Base-by-base conservation (phyloP, 2,329 filamentous ascomycete species). In the Ophiocordyceps polyrhachis-furcata region DNA sequence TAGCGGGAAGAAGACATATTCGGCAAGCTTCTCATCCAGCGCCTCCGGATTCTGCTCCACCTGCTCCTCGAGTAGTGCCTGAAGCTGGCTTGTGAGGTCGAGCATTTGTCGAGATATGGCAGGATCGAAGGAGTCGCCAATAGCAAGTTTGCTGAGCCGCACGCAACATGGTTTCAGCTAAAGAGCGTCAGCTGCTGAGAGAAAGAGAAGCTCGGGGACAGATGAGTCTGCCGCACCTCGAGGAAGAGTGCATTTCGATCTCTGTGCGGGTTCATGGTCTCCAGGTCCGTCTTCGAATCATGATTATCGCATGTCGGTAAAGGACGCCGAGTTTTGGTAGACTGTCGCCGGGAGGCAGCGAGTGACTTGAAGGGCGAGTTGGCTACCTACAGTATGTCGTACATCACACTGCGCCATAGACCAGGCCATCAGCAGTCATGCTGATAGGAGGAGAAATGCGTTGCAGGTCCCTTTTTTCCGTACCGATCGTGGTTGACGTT, bases 1-100 rank as follows among this genome's bases (percentile, higher is more conserved):
- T 0, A 98, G 67, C 0, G 91, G 91, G 49, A 95, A 94, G 67
- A 96, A 96, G 55, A 83, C 74, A 67, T 96, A 98, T 65, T 95
- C 88, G 14, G 88, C 86, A 17, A 96, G 66, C 58, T 87, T 89
- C 44, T 79, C 72, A 58, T 95, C 85, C 17, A 96, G 60, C 0
- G 66, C 64, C 2, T 64, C 57, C 3, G 66, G 59, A 49, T 75
- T 67, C 21, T 54, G 55, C 40, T 58, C 54, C 25, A 64, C 52
- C 52, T 70, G 70, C 29, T 57, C 56, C 41, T 66, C 56, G 5
- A 79, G 59, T n/a, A 73, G 58, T 20, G 50, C 49, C 28, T 67
- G 59, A 3, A 79, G 58, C 46, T 68, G 62, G 21, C 60, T 57
- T 2, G 64, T 65, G 23, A 73, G 63, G 8, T 62, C 56, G 23